Percentiles rank a stretch among this genome's conserved stretches.
Evolutionary conservation across 2,329 filamentous ascomycete genomes (phyloP).

Genomic region (Alternaria burnsii): DNA sequence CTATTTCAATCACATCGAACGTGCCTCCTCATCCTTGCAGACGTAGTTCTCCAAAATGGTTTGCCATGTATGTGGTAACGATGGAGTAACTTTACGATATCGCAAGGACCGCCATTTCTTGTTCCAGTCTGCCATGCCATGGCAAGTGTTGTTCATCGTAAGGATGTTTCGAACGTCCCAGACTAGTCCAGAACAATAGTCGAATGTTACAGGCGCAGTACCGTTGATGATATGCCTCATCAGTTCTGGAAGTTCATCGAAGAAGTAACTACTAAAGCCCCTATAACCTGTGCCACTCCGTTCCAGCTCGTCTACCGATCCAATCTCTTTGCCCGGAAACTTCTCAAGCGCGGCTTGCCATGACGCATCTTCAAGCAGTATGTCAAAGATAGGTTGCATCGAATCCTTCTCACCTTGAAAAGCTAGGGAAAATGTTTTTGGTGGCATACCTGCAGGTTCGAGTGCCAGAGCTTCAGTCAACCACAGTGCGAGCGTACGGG

Average conservation of each 20-base stretch:
- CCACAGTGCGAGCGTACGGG: neutral
- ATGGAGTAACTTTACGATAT: too few relatives aligned
- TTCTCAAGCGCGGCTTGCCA: neutral
- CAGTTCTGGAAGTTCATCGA: neutral
- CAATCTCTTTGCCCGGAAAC: neutral
- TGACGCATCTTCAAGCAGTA: neutral
- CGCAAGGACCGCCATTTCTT: too few relatives aligned
- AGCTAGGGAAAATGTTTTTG: neutral
- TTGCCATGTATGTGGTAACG: too few relatives aligned
- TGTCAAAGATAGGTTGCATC: neutral
- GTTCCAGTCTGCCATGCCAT: too few relatives aligned
- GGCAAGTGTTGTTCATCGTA: neutral
- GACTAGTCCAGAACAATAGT: neutral
- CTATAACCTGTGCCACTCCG: neutral
- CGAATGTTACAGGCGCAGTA: neutral
- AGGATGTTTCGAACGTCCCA: neutral
- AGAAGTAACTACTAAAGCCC: neutral
- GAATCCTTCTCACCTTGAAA: neutral
- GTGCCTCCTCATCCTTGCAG: too few relatives aligned
- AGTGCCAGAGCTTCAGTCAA: neutral
- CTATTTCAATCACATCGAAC: too few relatives aligned
- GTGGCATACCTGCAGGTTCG: neutral
- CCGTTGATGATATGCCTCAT: neutral
- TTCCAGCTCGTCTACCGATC: too few relatives aligned
- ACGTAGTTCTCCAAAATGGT: too few relatives aligned